Evolutionary conservation across 2,329 filamentous ascomycete species (phyloP).

Genomic region (Stemphylium lycopersici): DNA sequence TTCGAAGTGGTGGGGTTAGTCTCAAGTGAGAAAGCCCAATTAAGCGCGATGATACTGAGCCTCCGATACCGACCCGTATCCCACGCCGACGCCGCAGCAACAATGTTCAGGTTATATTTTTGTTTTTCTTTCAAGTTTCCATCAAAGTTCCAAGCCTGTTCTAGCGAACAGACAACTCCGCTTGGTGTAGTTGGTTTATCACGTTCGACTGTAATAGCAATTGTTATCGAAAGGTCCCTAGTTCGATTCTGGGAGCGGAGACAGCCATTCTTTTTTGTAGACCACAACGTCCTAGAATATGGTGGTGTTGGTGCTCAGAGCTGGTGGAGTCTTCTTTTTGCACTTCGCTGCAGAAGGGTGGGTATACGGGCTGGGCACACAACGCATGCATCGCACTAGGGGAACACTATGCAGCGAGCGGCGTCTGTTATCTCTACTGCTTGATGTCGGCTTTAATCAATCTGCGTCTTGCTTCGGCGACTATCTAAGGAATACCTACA

Average conservation of each 20-base stretch:
- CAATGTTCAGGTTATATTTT: too few relatives aligned
- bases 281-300: neutral
- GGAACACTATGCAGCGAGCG: neutral
- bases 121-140: accelerated
- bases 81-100: too few relatives aligned
- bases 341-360: neutral
- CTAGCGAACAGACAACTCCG: slow-evolving; percentile 23
- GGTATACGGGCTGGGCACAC: neutral
- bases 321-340: neutral
- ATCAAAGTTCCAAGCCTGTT: slow-evolving; percentile 24
- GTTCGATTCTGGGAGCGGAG: slow-evolving; percentile 44
- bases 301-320: neutral
- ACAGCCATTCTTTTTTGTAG: slow-evolving; percentile 27
- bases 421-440: neutral
- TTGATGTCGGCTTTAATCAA: neutral
- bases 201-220: slow-evolving; percentile 46
- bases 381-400: neutral
- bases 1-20: slow-evolving; percentile 2
- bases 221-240: slow-evolving; percentile 45
- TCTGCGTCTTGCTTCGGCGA: neutral
- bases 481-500: too few relatives aligned
- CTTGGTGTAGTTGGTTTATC: slow-evolving; percentile 46
- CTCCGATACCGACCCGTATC: neutral
- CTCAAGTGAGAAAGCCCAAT: neutral
- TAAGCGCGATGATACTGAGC: neutral